Base-by-base conservation (phyloP, 164 flowering plant genomes). In the Annona cherimola region DNA sequence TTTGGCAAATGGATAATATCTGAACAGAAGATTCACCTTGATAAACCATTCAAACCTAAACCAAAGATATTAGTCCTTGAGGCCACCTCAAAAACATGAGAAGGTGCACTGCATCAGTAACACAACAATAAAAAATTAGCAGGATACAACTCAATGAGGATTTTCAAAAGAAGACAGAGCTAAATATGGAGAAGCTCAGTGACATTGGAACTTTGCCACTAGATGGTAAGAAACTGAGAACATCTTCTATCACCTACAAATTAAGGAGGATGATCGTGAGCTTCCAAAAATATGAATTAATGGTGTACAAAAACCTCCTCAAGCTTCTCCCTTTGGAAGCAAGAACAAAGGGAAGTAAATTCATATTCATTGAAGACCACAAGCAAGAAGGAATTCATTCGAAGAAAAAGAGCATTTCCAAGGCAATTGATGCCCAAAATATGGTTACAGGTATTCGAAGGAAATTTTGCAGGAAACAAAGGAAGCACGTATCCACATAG, bases 91-190 rank as follows among this genome's bases (percentile, higher is more conserved):
- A 81, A 75, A 71, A 92, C 91, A 76, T 75, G 80, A 75, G 94
- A 81, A 43, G 99, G 99, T 26, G 83, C 89, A 79, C 99, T 95
- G 84, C 75, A 83, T 63, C 40, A 19, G 54, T 26, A 74, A 50
- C 39, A 54, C 26, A 54, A 45, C 75, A 71, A 69, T 60, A 42
- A 57, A 79, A 66, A 19, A 43, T 5, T 45, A 71, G 35, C 61
- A 11, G 4, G n/a, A 11, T 7, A 40, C 12, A 45, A 40, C 2
- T 43, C n/a, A 50, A 11, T 50, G 9, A 50, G 14, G 57, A 16
- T 50, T 11, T 7, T 50, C 57, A 50, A 50, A 50, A 9, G 14
- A 50, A 50, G 3, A 50, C 57, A 50, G 0, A 50, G 57, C 55
- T 46, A 46, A 46, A 46, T 2, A 2, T 46, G 55, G 55, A 1